Conservation (phyloP, 2,329 filamentous ascomycete species). For the Davidsoniella neocaledoniae region DNA sequence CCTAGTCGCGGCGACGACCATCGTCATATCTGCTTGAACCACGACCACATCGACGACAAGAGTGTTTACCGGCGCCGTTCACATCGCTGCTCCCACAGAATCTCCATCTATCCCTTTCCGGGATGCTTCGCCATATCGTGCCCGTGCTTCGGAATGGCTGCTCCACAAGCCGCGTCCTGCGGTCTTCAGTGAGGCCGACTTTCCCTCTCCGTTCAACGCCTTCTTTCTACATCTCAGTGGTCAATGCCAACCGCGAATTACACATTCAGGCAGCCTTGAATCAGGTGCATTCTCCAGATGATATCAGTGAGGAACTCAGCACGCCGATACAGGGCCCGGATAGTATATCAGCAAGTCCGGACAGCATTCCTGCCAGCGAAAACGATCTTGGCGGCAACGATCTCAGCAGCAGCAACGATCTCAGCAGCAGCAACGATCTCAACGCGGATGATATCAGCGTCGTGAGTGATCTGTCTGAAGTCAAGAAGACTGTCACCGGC, state of each 20-base stretch:
- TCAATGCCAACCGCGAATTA: neutral
- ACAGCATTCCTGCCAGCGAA: too few relatives aligned
- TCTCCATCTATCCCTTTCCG: neutral
- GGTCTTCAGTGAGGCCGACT: neutral
- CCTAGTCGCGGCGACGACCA: neutral
- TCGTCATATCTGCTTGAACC: neutral
- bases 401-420: too few relatives aligned
- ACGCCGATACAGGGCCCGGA: too few relatives aligned
- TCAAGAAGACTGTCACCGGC: neutral
- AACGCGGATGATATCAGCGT: too few relatives aligned
- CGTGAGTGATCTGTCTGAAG: neutral
- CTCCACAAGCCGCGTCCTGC: neutral
- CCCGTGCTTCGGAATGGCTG: constrained; percentile 10
- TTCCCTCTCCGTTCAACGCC: neutral
- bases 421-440: too few relatives aligned
- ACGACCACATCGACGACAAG: too few relatives aligned
- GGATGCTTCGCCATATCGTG: constrained; percentile 13
- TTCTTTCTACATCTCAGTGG: neutral
- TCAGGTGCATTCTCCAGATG: constrained; percentile 8
- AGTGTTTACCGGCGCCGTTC: neutral
- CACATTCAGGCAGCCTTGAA: neutral
- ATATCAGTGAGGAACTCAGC: constrained; percentile 3
- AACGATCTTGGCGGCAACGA: too few relatives aligned
- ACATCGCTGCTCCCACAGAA: neutral
- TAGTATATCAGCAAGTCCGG: too few relatives aligned